Evolutionary conservation across 495 filamentous ascomycete species (phyloP).

Genomic region (Hamigera avellanea): DNA sequence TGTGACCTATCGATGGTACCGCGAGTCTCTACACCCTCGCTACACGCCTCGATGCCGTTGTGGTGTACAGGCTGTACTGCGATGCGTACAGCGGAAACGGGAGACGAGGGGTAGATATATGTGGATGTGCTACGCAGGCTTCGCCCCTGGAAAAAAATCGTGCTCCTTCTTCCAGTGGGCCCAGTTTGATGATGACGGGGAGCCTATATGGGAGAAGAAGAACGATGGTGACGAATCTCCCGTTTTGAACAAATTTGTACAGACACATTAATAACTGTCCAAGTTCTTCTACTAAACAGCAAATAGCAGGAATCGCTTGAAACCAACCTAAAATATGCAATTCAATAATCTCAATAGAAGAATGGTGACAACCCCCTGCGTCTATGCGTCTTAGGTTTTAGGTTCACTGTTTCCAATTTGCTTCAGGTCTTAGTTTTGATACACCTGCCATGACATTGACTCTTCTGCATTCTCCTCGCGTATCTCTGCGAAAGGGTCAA

Average conservation of each 20-base stretch:
- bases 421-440: no score
- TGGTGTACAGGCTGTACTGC: constrained; percentile 55
- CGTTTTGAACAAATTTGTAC: constrained; percentile 18
- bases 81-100: constrained; percentile 66
- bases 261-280: constrained; percentile 1
- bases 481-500: no score
- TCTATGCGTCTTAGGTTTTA: no score
- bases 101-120: constrained; percentile 73
- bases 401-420: no score
- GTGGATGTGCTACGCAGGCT: constrained; percentile 85
- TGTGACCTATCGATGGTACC: constrained; percentile 86
- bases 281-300: no score
- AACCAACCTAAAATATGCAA: no score
- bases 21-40: constrained; percentile 59
- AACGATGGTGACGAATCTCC: constrained; percentile 12
- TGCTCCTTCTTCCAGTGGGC: constrained; percentile 87
- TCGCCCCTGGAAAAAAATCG: constrained; percentile 60
- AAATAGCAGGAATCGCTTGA: no score
- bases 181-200: constrained; percentile 76
- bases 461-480: no score
- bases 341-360: no score
- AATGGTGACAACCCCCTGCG: no score
- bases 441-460: no score
- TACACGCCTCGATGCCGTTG: constrained; percentile 50
- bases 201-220: constrained; percentile 50